A percentile compares a stretch with the other conserved stretches of the same genome.
Evolutionary conservation across 2,329 filamentous ascomycete genomes (phyloP).

Genomic region (Diaporthe capsici): DNA sequence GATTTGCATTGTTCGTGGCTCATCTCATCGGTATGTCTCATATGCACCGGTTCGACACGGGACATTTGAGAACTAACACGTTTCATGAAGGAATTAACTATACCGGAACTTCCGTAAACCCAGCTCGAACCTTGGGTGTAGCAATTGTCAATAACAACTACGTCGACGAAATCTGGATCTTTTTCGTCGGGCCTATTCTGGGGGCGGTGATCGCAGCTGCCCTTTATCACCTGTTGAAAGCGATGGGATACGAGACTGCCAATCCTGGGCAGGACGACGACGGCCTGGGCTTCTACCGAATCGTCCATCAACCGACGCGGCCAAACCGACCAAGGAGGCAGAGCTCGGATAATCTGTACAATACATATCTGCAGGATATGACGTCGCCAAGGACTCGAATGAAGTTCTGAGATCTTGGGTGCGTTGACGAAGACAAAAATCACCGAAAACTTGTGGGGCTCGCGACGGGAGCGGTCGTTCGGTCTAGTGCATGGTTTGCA

Average conservation of each 20-base stretch:
- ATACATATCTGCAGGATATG: conserved; percentile 35
- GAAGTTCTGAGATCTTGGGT: neutral
- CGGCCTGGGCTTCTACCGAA: conserved; percentile 34
- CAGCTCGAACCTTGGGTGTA: conserved; percentile 65
- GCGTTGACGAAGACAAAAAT: neutral
- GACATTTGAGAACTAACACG: neutral
- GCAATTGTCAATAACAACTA: conserved; percentile 59
- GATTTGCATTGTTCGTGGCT: conserved; percentile 71
- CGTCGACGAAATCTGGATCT: conserved; percentile 65
- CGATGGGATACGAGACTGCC: conserved; percentile 53
- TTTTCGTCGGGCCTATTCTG: conserved; percentile 66
- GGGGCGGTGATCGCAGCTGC: conserved; percentile 60
- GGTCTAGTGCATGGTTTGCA: conserved; percentile 17
- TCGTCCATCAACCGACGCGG: conserved; percentile 17
- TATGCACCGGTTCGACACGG: neutral
- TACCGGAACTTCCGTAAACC: conserved; percentile 65
- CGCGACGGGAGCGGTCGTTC: neutral
- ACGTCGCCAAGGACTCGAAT: conserved; percentile 29
- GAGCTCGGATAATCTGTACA: conserved; percentile 29
- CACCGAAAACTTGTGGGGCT: neutral
- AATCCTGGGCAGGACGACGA: conserved; percentile 49
- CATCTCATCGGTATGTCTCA: conserved; percentile 45
- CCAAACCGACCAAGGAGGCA: neutral
- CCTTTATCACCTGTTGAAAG: conserved; percentile 55
- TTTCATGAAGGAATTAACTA: conserved; percentile 56